Conservation (phyloP, 257 asterid species). For the Solanum lignicaule region DNA sequence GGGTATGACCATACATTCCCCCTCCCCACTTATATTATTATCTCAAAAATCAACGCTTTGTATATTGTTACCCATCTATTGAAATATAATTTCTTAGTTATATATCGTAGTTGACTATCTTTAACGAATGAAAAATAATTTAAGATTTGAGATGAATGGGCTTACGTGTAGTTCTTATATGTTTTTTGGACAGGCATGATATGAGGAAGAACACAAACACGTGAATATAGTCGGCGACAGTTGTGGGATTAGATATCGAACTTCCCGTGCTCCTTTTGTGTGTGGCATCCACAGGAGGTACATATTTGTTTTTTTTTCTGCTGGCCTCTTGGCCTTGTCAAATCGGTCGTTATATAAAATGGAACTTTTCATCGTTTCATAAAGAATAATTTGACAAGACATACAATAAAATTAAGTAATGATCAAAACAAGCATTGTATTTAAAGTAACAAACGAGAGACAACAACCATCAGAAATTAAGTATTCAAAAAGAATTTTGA, state of each 20-base stretch:
- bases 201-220: conserved; percentile 22
- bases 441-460: not conserved
- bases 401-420: not conserved
- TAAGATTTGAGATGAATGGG: not conserved
- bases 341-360: not conserved
- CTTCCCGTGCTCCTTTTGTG: not conserved
- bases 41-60: not conserved
- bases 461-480: not conserved
- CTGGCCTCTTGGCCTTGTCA: not conserved
- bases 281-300: not conserved
- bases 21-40: not conserved
- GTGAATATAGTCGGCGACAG: conserved; percentile 40
- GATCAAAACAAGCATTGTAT: not conserved
- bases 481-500: not conserved
- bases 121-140: not conserved
- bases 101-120: not conserved
- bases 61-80: not conserved
- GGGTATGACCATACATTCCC: not conserved
- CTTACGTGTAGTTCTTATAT: not conserved
- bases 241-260: not conserved
- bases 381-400: not conserved
- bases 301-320: not conserved
- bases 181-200: not conserved
- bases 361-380: not conserved
- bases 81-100: not conserved